Conservation (phyloP, 768 basidiomycete species). For the Leccinum aurantiacum region DNA sequence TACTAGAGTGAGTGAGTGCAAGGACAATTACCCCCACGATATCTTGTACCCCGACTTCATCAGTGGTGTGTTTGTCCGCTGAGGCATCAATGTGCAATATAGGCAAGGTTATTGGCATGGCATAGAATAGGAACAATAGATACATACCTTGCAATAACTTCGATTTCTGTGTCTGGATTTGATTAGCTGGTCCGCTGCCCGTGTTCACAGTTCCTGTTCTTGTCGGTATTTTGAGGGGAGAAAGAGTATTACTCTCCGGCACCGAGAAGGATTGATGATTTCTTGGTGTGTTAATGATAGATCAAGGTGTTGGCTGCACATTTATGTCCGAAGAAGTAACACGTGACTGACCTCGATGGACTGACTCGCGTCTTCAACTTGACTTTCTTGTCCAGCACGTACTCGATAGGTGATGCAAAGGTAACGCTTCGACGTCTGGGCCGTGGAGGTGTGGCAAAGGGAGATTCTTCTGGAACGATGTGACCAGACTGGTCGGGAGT, state of each 20-base stretch:
- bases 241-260: slow-evolving; percentile 12
- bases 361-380: neutral
- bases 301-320: neutral
- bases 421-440: slow-evolving; percentile 26
- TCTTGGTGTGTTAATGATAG: neutral
- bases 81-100: neutral
- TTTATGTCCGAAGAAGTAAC: neutral
- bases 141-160: slow-evolving; percentile 8
- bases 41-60: slow-evolving; percentile 25
- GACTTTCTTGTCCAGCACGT: slow-evolving; percentile 6
- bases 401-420: slow-evolving; percentile 31
- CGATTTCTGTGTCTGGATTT: slow-evolving; percentile 2
- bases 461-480: neutral
- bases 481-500: neutral
- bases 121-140: neutral
- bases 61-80: neutral
- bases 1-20: neutral
- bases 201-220: neutral
- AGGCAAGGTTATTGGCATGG: neutral
- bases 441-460: slow-evolving; percentile 2
- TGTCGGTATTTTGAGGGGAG: slow-evolving; percentile 17
- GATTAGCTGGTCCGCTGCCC: slow-evolving; percentile 4
- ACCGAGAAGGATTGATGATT: slow-evolving; percentile 3
- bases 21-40: slow-evolving; percentile 44
- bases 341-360: slow-evolving; percentile 10